Conservation (phyloP, 306 rosid species). For the Leucaena leucocephala region DNA sequence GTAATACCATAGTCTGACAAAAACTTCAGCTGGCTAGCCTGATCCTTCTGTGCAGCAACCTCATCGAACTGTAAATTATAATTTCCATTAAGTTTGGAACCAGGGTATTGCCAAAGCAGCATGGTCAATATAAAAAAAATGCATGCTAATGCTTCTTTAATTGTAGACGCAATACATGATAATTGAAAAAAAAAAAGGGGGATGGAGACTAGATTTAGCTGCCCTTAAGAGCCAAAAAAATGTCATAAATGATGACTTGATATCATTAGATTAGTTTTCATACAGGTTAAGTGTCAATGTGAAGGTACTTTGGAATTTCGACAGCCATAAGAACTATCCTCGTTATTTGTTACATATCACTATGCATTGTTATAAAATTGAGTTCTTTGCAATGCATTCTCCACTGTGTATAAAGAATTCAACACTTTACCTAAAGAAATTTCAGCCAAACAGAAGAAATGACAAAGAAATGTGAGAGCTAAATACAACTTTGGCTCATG, state of each 20-base stretch:
- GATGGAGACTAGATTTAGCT: slow-evolving; percentile 8
- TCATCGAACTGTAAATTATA: slow-evolving; percentile 64
- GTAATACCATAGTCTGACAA: slow-evolving; percentile 86
- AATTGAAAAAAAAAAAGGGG: slow-evolving; percentile 7
- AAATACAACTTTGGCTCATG: background rate
- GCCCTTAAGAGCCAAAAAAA: slow-evolving; percentile 3
- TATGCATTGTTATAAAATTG: background rate
- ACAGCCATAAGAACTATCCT: background rate
- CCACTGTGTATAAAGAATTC: background rate
- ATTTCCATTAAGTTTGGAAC: slow-evolving; percentile 10
- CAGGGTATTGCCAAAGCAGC: slow-evolving; percentile 16
- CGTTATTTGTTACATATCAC: background rate
- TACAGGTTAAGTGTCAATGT: background rate
- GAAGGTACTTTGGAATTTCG: background rate
- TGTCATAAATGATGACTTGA: background rate
- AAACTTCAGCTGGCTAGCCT: slow-evolving; percentile 56
- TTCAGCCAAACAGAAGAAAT: background rate
- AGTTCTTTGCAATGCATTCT: background rate
- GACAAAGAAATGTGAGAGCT: background rate
- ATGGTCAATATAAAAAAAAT: slow-evolving; percentile 13
- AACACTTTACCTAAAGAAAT: background rate
- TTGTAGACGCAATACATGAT: background rate
- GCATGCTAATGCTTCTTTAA: slow-evolving; percentile 7
- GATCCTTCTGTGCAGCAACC: slow-evolving; percentile 61
- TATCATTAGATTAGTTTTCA: slow-evolving; percentile 15